Conservation (phyloP, 305 asterid genomes). For the Fraxinus velutina region DNA sequence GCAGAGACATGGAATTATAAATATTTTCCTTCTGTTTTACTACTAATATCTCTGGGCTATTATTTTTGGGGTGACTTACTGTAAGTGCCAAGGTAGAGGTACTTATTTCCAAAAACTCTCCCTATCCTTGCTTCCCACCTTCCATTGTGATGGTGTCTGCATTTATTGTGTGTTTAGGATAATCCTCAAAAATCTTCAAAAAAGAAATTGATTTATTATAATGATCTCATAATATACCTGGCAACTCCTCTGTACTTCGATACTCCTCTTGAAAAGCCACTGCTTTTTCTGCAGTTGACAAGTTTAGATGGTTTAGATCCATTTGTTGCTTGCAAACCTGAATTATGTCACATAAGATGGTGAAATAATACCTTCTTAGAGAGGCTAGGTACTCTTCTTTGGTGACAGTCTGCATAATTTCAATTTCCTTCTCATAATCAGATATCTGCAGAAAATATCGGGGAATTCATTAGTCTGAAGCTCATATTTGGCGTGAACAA, state of each 20-base stretch:
- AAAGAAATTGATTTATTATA: neutral
- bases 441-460: conserved; percentile 38
- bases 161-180: conserved; percentile 16
- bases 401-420: conserved; percentile 59
- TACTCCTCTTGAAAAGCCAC: conserved; percentile 80
- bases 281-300: conserved; percentile 46
- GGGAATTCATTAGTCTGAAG: conserved; percentile 10
- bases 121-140: conserved; percentile 90
- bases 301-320: neutral
- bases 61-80: conserved; percentile 40
- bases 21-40: neutral
- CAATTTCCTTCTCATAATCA: conserved; percentile 63
- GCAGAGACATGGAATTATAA: neutral
- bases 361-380: conserved; percentile 49
- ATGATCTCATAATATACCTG: conserved; percentile 34
- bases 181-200: neutral
- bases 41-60: neutral
- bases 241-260: conserved; percentile 95
- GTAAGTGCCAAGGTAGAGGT: conserved; percentile 81
- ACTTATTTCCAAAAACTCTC: conserved; percentile 76
- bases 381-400: conserved; percentile 81
- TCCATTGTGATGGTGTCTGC: conserved; percentile 82
- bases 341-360: neutral
- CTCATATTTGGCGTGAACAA: neutral
- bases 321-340: neutral